Evolutionary conservation across 2,329 filamentous ascomycete genomes (phyloP).

Genomic region (Arachnopeziza araneosa): DNA sequence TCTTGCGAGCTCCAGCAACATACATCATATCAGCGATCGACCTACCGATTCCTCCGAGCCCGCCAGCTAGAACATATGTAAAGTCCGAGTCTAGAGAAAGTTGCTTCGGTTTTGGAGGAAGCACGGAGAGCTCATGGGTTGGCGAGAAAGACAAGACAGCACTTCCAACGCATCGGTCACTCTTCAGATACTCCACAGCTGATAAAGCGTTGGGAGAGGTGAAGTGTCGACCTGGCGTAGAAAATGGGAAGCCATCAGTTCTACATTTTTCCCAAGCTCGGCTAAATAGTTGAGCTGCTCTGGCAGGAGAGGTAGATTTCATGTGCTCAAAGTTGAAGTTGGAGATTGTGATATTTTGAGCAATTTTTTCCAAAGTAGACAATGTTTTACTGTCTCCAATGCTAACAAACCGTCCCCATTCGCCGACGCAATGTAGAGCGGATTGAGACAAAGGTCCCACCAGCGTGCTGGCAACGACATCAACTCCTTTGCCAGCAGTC

Average conservation of each 20-base stretch:
- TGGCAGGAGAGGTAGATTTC: not conserved
- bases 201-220: not conserved
- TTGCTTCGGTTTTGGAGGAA: conserved; percentile 13
- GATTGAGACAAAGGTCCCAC: not conserved
- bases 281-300: not conserved
- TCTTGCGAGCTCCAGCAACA: conserved; percentile 19
- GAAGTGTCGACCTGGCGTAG: not conserved
- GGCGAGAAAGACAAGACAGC: not conserved
- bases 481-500: not conserved
- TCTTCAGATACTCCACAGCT: not conserved
- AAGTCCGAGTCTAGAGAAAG: conserved; percentile 28
- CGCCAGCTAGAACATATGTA: conserved; percentile 28
- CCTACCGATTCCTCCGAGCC: conserved; percentile 26
- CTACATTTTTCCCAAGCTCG: not conserved
- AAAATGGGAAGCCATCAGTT: not conserved
- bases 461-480: not conserved
- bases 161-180: conserved; percentile 1
- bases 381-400: not conserved
- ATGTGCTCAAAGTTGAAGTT: conserved; percentile 3
- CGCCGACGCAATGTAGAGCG: not conserved
- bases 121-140: not conserved
- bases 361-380: not conserved
- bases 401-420: conserved; percentile 3
- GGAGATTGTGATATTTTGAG: not conserved
- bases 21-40: conserved; percentile 19